Evolutionary conservation across 1,284 basidiomycete genomes (phyloP).

Genomic region (Heterobasidion annosum): DNA sequence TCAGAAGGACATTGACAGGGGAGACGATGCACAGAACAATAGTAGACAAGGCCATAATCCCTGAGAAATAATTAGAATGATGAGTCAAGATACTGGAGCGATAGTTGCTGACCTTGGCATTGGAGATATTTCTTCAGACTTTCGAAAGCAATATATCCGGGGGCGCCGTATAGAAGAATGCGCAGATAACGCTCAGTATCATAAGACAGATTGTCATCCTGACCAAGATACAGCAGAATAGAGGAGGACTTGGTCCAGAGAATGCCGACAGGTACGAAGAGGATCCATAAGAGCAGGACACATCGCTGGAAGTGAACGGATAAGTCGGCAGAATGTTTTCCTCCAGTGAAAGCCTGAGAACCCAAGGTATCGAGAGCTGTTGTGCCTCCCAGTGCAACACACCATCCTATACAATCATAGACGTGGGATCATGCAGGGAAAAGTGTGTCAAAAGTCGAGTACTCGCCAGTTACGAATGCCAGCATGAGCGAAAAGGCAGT

Average conservation of each 20-base stretch:
- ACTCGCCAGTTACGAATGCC: slow-evolving; percentile 70
- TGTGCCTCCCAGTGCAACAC: slow-evolving; percentile 66
- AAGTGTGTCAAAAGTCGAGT: slow-evolving; percentile 15
- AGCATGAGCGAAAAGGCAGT: slow-evolving; percentile 70
- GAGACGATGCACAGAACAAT: slow-evolving; percentile 47
- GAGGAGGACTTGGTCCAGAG: slow-evolving; percentile 56
- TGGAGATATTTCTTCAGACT: slow-evolving; percentile 72
- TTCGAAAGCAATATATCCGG: slow-evolving; percentile 70
- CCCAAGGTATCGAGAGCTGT: slow-evolving; percentile 72
- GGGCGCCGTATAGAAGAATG: slow-evolving; percentile 52
- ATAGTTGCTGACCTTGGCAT: slow-evolving; percentile 51
- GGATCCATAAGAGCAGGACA: slow-evolving; percentile 47
- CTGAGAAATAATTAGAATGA: slow-evolving; percentile 22
- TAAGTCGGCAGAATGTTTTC: slow-evolving; percentile 44
- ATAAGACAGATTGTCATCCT: slow-evolving; percentile 41
- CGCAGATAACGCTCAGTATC: slow-evolving; percentile 59
- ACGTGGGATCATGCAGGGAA: slow-evolving; percentile 37
- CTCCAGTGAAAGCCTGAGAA: slow-evolving; percentile 66
- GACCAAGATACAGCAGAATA: slow-evolving; percentile 53
- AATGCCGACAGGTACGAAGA: slow-evolving; percentile 52
- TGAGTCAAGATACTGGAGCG: background rate
- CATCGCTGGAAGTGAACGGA: slow-evolving; percentile 66
- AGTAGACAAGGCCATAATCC: slow-evolving; percentile 68
- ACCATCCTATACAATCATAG: slow-evolving; percentile 45
- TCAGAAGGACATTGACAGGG: slow-evolving; percentile 56